Evolutionary conservation across 257 asterid species (phyloP).

Genomic region (Fraxinus americana): DNA sequence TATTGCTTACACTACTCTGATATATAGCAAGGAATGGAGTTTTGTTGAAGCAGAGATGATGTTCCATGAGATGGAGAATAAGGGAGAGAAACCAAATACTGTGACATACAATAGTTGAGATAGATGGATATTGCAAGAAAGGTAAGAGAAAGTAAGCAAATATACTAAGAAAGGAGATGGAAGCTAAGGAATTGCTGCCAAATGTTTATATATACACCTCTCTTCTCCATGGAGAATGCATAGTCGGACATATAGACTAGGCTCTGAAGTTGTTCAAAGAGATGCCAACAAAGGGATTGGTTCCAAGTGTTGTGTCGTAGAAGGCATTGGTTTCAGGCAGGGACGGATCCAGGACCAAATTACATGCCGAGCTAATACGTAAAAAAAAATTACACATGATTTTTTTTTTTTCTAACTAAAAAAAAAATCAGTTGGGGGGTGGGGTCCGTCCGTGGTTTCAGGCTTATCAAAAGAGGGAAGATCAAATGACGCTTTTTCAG

Average conservation of each 20-base stretch:
- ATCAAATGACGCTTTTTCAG: constrained; percentile 78
- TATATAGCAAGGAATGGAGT: constrained; percentile 68
- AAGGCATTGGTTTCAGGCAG: constrained; percentile 61
- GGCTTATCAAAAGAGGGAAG: constrained; percentile 78
- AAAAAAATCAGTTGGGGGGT: too few relatives aligned
- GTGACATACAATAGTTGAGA: constrained; percentile 53
- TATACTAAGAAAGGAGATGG: constrained; percentile 50
- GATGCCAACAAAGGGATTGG: constrained; percentile 53
- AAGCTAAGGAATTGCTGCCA: constrained; percentile 46
- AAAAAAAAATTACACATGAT: too few relatives aligned
- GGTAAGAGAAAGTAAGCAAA: constrained; percentile 49
- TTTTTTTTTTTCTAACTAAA: too few relatives aligned
- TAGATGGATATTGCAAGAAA: constrained; percentile 60
- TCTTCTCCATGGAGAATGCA: constrained; percentile 71
- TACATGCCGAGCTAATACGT: too few relatives aligned
- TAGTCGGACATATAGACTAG: constrained; percentile 51
- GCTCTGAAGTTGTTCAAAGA: constrained; percentile 63
- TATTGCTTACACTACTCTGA: constrained; percentile 60
- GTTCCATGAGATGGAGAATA: constrained; percentile 51
- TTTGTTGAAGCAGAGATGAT: constrained; percentile 52
- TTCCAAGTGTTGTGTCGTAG: constrained; percentile 56
- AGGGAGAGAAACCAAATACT: constrained; percentile 45
- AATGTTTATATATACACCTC: constrained; percentile 76
- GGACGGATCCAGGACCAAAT: too few relatives aligned
- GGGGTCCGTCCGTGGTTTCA: too few relatives aligned